Evolutionary conservation across 1,284 basidiomycete genomes (phyloP), one percentile per base, ranked within the genome.

Genomic region (Cutaneotrichosporon sp.): DNA sequence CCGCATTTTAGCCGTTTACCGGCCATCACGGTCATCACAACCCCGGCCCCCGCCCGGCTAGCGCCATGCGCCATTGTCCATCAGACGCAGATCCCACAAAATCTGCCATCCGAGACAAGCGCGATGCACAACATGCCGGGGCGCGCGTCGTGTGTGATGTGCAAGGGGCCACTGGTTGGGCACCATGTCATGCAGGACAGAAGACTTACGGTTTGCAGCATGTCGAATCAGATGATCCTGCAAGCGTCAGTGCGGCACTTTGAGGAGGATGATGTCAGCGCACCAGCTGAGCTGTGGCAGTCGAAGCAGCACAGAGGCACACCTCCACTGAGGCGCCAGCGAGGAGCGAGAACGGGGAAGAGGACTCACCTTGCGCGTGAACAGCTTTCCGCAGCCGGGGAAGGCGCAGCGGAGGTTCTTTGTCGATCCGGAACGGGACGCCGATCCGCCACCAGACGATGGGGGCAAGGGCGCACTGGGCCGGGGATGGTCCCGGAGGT

Each of bases 221-320:
- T 77, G 74, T 34, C 75, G 67, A 8, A 72, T 58, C 2, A 76
- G 64, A 54, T 77, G 75, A 59, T 77, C 74, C 75, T 77, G 58
- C 7, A 4, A 11, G 38, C 31, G 51, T 38, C 25, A 31, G 29
- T 34, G 52, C 45, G 52, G 58, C 56, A 22, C 22, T 27, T 24
- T 27, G 20, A 22, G 25, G 31, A 6, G 22, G 29, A 36, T 52
- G 31, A 52, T 52, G 27, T 31, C 22, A 14, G 55, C 20, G 36
- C 13, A n/a, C 16, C 16, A n/a, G 18, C 34, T n/a, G 18, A 6
- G 18, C 38, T 42, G 38, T n/a, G 38, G 38, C 38, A 42, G 38
- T 18, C 3, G 7, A 42, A 7, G 38, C n/a, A 36, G 34, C 34
- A 13, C 16, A 2, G 18, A 42, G 18, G 18, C 38, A 8, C 16